Percentiles rank a stretch among this genome's conserved stretches.
phyloP scores from a whole-genome alignment of 257 asterid species.

The Penstemon davidsonii region DNA sequence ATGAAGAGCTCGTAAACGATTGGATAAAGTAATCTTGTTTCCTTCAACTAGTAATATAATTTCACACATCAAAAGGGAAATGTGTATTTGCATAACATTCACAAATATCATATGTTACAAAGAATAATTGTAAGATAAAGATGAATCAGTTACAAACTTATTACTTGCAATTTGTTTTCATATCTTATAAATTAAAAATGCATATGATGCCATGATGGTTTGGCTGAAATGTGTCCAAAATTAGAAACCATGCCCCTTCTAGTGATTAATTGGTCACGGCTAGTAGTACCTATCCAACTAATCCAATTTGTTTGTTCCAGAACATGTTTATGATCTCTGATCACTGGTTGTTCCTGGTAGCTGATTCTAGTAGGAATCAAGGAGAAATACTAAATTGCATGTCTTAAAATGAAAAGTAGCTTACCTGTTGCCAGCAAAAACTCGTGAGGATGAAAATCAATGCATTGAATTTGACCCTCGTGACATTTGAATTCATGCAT shows the following conservation, averaged over 20 bases:
- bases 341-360: conserved; percentile 8
- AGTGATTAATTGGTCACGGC: conserved; percentile 7
- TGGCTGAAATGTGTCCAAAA: neutral
- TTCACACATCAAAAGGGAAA: neutral
- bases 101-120: neutral
- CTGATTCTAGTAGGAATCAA: conserved; percentile 21
- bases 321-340: neutral
- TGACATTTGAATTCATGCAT: conserved; percentile 91
- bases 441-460: conserved; percentile 96
- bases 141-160: neutral
- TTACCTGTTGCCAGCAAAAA: conserved; percentile 96
- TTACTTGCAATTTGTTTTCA: neutral
- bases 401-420: conserved; percentile 22
- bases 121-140: neutral
- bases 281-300: conserved; percentile 11
- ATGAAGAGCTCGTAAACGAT: neutral
- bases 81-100: neutral
- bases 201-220: conserved; percentile 12
- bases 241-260: neutral
- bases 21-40: neutral
- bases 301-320: conserved; percentile 1
- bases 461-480: conserved; percentile 92
- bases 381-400: neutral
- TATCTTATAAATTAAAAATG: conserved; percentile 10
- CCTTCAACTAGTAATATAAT: neutral